Base-by-base conservation (phyloP, 257 asterid genomes). In the Leonotis leonurus region DNA sequence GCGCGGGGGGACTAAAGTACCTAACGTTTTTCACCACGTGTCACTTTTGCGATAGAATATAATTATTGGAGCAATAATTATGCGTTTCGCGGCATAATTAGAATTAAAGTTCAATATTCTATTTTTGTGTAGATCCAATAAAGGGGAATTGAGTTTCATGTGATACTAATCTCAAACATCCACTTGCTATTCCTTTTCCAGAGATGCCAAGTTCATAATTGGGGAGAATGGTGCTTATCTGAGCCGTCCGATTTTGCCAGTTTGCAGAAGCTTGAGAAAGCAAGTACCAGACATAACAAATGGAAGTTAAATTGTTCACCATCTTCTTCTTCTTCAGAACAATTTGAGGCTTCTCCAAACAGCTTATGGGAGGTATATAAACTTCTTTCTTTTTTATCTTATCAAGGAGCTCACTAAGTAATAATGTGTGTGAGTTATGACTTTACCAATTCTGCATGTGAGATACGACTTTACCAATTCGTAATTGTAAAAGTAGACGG, bases 301-400 rank as follows among this genome's bases (percentile, higher is more conserved):
- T 78, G 90, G 95, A 81, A 73, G 60, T 71, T 76, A 49, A 27
- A 58, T 67, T 79, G 89, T 73, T 84, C 87, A 39, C 62, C 78
- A 33, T 78, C 54, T 21, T 54, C 56, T 26, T 66, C 59, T 50
- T 64, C 60, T 30, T 44, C 80, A 37, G 81, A 83, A 68, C 32
- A 54, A 22, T 74, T 30, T 13, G 83, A 80, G 35, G 81, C 83
- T 60, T 76, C 95, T 68, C 86, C 90, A 7, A 86, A 83, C 67
- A 90, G 90, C 74, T 84, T 90, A 78, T 90, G 97, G 97, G 84
- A 90, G 96, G 97, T 90, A 78, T 2, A 70, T 63, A 62, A 25
- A 30, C n/a, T 30, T 64, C 10, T 59, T 57, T 59, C 70, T 54
- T 21, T 64, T 33, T 61, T 41, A 27, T 26, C 45, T 9, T 13